phyloP scores from a whole-genome alignment of 352 stramenopile species.

The Pseudoperonospora humuli region DNA sequence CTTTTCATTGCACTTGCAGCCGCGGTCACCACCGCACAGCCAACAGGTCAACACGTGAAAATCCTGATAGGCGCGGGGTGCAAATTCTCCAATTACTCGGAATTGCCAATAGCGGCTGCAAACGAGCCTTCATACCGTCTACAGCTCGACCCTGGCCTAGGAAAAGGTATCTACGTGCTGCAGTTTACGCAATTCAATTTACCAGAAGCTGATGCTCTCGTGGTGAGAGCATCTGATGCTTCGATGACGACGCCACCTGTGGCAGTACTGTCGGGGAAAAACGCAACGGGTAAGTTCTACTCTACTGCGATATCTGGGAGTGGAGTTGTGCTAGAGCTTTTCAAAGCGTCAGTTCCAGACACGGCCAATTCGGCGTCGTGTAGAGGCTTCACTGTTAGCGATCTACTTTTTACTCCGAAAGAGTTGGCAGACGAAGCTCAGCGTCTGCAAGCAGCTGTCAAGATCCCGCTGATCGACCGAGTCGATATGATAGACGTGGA shows the following conservation, averaged over 20 bases:
- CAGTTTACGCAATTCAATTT: constrained; percentile 54
- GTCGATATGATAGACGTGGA: constrained; percentile 4
- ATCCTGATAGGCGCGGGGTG: constrained; percentile 39
- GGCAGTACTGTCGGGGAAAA: constrained; percentile 29
- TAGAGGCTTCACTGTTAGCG: constrained; percentile 42
- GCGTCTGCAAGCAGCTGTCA: constrained; percentile 12
- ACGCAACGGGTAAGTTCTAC: constrained; percentile 49
- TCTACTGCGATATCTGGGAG: constrained; percentile 33
- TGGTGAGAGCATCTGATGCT: constrained; percentile 26
- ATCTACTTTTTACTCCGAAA: constrained; percentile 34
- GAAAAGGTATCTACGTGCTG: constrained; percentile 47
- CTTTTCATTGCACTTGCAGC: no score
- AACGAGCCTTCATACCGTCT: constrained; percentile 34
- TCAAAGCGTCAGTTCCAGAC: constrained; percentile 4
- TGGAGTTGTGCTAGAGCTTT: constrained; percentile 42
- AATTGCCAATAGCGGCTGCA: constrained; percentile 12
- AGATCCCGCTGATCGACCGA: constrained; percentile 15
- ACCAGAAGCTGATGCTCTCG: constrained; percentile 35
- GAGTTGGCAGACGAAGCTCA: constrained; percentile 14
- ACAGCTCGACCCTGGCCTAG: constrained; percentile 37
- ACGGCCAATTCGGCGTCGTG: constrained; percentile 17
- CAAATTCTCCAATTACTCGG: constrained; percentile 44
- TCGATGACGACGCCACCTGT: constrained; percentile 7
- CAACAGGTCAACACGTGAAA: constrained; percentile 12
- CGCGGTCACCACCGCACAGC: constrained; percentile 6